These are phyloP conservation scores for Raphanus raphanistrum DNA, from an alignment of 345 rosid species.

Conservation along the genomic window DNA sequence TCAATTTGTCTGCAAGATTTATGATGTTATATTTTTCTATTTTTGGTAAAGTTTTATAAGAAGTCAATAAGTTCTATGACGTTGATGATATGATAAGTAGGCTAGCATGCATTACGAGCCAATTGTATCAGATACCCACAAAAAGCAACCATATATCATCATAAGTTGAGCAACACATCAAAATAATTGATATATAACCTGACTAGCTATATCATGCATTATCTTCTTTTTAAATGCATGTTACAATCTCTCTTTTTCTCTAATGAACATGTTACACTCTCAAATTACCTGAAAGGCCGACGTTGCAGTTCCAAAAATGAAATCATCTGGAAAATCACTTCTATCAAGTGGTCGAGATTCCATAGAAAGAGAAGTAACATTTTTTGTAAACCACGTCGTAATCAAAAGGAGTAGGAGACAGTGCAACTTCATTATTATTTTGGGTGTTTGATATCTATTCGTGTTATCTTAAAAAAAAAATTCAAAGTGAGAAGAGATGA, in stretches of 20 bases:
- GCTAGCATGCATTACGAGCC: neutral
- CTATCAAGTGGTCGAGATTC: conserved; percentile 20
- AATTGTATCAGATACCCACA: neutral
- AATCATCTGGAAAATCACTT: conserved; percentile 29
- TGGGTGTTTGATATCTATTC: neutral
- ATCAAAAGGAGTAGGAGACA: conserved; percentile 3
- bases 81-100: neutral
- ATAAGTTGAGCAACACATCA: neutral
- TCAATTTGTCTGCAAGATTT: neutral
- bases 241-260: neutral
- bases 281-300: conserved; percentile 33
- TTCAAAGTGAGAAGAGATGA: neutral
- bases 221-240: neutral
- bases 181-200: neutral
- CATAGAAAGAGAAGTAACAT: neutral
- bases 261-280: neutral
- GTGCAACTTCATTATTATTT: conserved; percentile 4
- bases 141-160: neutral
- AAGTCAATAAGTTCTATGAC: neutral
- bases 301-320: conserved; percentile 38
- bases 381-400: conserved; percentile 1
- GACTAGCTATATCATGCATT: neutral
- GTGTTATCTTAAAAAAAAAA: no score
- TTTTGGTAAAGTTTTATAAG: neutral
- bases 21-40: neutral